These are phyloP conservation scores for Didymella arachidicola DNA, from an alignment of 2,329 filamentous ascomycete genomes.

Conservation along the genomic window DNA sequence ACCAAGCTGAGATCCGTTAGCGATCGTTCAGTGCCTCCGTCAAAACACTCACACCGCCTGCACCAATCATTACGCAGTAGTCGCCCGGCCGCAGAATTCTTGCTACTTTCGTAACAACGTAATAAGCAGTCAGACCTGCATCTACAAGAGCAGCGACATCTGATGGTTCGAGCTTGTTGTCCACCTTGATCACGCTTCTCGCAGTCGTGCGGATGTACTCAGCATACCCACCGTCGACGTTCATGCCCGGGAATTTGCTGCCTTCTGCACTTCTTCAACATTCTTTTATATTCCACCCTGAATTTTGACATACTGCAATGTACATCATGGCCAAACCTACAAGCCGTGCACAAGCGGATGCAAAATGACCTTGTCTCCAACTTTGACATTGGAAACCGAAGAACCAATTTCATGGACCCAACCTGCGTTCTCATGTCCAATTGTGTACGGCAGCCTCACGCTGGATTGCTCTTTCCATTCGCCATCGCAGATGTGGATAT, in stretches of 20 bases:
- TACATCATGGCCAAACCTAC: constrained; percentile 9
- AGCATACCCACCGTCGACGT: constrained; percentile 12
- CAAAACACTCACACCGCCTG: constrained; percentile 5
- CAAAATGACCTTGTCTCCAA: constrained; percentile 10
- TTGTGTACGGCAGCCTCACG: constrained; percentile 7
- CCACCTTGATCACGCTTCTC: constrained; percentile 11
- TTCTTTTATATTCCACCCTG: too few species aligned
- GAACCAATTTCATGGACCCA: constrained; percentile 10
- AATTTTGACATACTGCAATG: background rate
- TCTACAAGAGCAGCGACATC: constrained; percentile 15
- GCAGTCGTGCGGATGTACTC: constrained; percentile 10
- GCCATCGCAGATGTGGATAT: constrained; percentile 13
- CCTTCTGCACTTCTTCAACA: constrained; percentile 1
- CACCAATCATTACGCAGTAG: constrained; percentile 11
- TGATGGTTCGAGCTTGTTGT: constrained; percentile 7
- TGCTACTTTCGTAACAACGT: constrained; percentile 12
- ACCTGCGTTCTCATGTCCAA: constrained; percentile 11
- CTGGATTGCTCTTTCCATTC: constrained; percentile 14
- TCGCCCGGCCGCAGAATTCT: constrained; percentile 10
- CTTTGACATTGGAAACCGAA: constrained; percentile 5
- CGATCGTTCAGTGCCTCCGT: too few species aligned
- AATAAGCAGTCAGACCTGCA: constrained; percentile 9
- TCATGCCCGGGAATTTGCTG: constrained; percentile 8
- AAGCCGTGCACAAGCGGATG: constrained; percentile 10
- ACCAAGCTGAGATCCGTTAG: constrained; percentile 5